Percentiles rank a stretch among this genome's conserved stretches.
Conservation (phyloP, 768 basidiomycete species). For the Mycena capillaripes region DNA sequence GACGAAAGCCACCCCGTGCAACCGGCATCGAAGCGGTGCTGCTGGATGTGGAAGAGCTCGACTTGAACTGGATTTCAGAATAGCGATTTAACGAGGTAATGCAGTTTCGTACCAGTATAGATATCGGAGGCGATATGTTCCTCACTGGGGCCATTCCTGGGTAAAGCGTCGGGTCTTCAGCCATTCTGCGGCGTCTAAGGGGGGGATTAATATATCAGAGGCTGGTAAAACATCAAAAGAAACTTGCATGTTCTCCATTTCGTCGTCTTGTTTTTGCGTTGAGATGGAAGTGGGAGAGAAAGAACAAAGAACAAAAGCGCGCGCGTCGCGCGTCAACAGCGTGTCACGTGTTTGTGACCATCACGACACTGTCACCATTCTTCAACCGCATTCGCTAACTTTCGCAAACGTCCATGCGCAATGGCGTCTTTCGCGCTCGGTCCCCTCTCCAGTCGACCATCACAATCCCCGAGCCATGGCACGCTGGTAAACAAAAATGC, state of each 20-base stretch:
- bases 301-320: too few species aligned
- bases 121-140: slow-evolving; percentile 24
- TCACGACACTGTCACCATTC: too few species aligned
- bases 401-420: too few species aligned
- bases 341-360: too few species aligned
- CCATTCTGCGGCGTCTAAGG: slow-evolving; percentile 34
- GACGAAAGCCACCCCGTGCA: slow-evolving; percentile 8
- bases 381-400: too few species aligned
- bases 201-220: background rate
- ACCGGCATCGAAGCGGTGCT: slow-evolving; percentile 3
- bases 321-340: too few species aligned
- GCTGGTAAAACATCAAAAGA: background rate
- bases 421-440: background rate
- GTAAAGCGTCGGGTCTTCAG: slow-evolving; percentile 29
- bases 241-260: slow-evolving; percentile 6
- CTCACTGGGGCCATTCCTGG: slow-evolving; percentile 9
- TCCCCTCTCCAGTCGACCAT: background rate
- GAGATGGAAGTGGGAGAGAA: too few species aligned
- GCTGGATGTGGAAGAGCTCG: slow-evolving; percentile 30
- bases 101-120: slow-evolving; percentile 18
- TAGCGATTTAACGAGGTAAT: background rate
- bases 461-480: slow-evolving; percentile 1
- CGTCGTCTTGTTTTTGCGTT: background rate
- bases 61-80: slow-evolving; percentile 10
- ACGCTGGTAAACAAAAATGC: background rate